Evolutionary conservation across 1,284 basidiomycete genomes (phyloP).

Genomic region (Apiotrichum mycotoxinovorans): DNA sequence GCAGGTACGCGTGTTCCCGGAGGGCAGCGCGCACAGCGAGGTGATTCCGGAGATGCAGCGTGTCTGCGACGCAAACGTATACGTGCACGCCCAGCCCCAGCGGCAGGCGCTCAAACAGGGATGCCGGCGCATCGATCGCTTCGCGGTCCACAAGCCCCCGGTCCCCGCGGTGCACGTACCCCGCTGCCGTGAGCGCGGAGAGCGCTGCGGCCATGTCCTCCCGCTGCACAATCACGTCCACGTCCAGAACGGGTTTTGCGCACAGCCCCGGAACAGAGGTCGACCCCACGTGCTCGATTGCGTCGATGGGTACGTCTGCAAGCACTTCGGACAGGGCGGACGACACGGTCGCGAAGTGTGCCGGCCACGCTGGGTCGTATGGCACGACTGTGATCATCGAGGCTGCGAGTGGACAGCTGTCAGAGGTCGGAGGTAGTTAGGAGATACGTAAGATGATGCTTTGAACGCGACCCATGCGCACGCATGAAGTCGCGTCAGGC

Average conservation of each 20-base stretch:
- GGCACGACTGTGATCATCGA: conserved; percentile 7
- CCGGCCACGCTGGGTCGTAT: conserved; percentile 22
- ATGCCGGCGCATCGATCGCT: neutral
- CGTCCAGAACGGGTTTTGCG: conserved; percentile 27
- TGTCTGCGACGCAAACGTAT: conserved; percentile 6
- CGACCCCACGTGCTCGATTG: conserved; percentile 26
- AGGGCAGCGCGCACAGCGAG: conserved; percentile 19
- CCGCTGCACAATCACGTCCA: conserved; percentile 23
- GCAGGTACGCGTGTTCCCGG: conserved; percentile 7
- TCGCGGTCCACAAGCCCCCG: conserved; percentile 5
- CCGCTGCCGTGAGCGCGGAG: neutral
- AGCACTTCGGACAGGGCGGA: conserved; percentile 4
- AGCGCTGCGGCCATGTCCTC: conserved; percentile 6
- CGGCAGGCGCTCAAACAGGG: neutral
- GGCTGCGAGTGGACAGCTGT: too few species aligned
- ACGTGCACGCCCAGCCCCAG: conserved; percentile 2
- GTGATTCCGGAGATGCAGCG: conserved; percentile 15
- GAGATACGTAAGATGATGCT: too few species aligned
- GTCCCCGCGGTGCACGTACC: conserved; percentile 9
- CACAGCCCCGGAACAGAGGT: conserved; percentile 24
- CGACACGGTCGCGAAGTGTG: conserved; percentile 8
- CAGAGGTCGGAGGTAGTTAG: too few species aligned
- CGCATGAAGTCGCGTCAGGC: too few species aligned
- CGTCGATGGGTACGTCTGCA: neutral
- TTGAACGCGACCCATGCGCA: too few species aligned